Percentiles rank a stretch among this genome's conserved stretches.
Evolutionary conservation across 768 basidiomycete genomes (phyloP).

Genomic region (Psilocybe cyanescens): DNA sequence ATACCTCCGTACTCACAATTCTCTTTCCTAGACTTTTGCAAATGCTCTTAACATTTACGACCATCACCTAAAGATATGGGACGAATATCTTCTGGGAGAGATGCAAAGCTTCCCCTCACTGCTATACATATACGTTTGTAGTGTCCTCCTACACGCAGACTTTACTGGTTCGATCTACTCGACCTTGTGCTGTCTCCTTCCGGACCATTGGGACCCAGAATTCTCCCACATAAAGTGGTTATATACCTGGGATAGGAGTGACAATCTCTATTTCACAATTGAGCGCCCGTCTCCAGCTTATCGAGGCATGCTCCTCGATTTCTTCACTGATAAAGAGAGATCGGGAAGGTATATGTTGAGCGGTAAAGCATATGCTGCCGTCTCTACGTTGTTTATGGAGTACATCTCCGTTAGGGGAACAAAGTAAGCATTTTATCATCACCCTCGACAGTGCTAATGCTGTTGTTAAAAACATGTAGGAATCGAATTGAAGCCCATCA

Average conservation of each 20-base stretch:
- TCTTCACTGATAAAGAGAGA: neutral
- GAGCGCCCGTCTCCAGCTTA: conserved; percentile 3
- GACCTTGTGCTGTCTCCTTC: neutral
- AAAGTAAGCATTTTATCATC: neutral
- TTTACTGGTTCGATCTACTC: conserved; percentile 3
- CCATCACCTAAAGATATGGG: neutral
- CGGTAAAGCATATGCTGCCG: neutral
- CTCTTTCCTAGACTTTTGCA: neutral
- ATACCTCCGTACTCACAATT: neutral
- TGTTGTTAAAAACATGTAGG: neutral
- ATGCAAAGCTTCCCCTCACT: conserved; percentile 1
- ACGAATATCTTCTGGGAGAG: conserved; percentile 1
- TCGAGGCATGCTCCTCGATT: conserved; percentile 1
- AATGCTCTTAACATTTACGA: neutral
- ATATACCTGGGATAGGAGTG: conserved; percentile 1
- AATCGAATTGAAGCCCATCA: neutral
- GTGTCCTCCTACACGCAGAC: neutral
- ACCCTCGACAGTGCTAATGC: neutral
- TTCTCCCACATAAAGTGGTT: conserved; percentile 1
- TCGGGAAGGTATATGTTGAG: neutral
- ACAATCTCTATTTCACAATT: neutral
- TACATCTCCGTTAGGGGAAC: neutral
- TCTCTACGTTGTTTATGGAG: neutral
- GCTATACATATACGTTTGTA: conserved; percentile 2
- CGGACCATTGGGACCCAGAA: conserved; percentile 3